Percentiles rank a stretch among this genome's conserved stretches.
These are phyloP conservation scores for Calonectria multiphialidica DNA, from an alignment of 2,329 filamentous ascomycete species.

Conservation along the genomic window DNA sequence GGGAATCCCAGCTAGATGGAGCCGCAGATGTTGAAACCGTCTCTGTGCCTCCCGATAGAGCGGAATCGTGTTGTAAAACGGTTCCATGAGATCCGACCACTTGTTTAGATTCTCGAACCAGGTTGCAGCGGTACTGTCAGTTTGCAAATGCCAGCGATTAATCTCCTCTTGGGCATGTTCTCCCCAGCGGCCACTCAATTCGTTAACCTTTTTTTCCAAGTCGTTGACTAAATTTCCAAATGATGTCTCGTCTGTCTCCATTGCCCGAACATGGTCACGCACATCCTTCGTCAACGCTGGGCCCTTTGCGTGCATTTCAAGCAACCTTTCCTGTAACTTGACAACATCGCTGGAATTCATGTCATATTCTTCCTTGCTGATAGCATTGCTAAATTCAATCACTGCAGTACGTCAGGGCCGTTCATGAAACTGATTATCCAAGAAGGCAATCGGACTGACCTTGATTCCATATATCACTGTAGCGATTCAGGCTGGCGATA, in stretches of 20 bases:
- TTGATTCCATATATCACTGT: neutral
- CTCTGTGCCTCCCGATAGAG: neutral
- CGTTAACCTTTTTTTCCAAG: neutral
- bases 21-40: neutral
- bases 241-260: neutral
- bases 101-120: neutral
- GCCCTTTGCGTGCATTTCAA: neutral
- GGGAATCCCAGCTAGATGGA: neutral
- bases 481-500: neutral
- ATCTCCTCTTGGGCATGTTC: too few species aligned
- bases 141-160: too few species aligned
- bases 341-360: neutral
- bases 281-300: neutral
- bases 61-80: neutral
- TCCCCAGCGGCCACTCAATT: too few species aligned
- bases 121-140: neutral
- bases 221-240: neutral
- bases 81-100: neutral
- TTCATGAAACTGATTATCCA: neutral
- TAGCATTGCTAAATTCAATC: neutral
- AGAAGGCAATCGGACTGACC: neutral
- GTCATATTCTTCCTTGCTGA: neutral
- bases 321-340: neutral
- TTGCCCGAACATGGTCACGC: neutral
- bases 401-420: neutral